phyloP scores from a whole-genome alignment of 495 filamentous ascomycete genomes.

The Patellaria atrata region DNA sequence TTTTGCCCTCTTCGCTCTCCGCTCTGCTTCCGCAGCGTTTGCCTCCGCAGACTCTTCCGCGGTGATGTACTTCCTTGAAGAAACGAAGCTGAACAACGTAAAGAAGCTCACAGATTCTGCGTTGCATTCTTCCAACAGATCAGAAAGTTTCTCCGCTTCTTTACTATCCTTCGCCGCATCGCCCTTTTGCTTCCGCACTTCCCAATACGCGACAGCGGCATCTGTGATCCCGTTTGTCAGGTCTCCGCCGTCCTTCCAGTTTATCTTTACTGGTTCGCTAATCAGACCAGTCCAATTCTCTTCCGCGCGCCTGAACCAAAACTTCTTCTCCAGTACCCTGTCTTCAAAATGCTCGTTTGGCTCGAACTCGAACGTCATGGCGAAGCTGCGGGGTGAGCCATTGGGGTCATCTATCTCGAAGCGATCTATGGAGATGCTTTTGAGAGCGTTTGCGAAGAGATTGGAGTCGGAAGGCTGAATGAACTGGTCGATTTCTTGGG shows the following conservation, averaged over 20 bases:
- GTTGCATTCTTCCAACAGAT: slow-evolving; percentile 42
- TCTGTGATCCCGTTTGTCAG: slow-evolving; percentile 65
- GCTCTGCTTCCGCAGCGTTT: slow-evolving; percentile 41
- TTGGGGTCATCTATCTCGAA: slow-evolving; percentile 51
- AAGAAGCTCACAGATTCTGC: slow-evolving; percentile 65
- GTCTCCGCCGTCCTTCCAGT: slow-evolving; percentile 79
- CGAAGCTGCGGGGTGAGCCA: slow-evolving; percentile 50
- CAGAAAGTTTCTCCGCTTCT: slow-evolving; percentile 22
- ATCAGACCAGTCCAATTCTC: slow-evolving; percentile 60
- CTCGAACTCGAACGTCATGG: slow-evolving; percentile 45
- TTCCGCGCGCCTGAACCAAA: slow-evolving; percentile 57
- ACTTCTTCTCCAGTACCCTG: slow-evolving; percentile 68
- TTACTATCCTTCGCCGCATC: slow-evolving; percentile 7
- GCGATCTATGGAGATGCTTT: slow-evolving; percentile 49
- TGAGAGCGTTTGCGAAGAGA: slow-evolving; percentile 47
- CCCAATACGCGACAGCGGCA: slow-evolving; percentile 50
- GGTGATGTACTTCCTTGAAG: slow-evolving; percentile 43
- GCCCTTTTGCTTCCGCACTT: slow-evolving; percentile 43
- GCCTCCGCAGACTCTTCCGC: slow-evolving; percentile 54
- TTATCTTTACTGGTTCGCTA: slow-evolving; percentile 69
- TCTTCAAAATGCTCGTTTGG: slow-evolving; percentile 66
- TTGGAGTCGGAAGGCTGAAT: slow-evolving; percentile 64
- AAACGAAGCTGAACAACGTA: slow-evolving; percentile 61
- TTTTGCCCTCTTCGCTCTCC: slow-evolving; percentile 38
- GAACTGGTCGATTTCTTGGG: slow-evolving; percentile 67